Base-by-base conservation (phyloP, 1,284 basidiomycete genomes). In the Wolfiporia cocos region DNA sequence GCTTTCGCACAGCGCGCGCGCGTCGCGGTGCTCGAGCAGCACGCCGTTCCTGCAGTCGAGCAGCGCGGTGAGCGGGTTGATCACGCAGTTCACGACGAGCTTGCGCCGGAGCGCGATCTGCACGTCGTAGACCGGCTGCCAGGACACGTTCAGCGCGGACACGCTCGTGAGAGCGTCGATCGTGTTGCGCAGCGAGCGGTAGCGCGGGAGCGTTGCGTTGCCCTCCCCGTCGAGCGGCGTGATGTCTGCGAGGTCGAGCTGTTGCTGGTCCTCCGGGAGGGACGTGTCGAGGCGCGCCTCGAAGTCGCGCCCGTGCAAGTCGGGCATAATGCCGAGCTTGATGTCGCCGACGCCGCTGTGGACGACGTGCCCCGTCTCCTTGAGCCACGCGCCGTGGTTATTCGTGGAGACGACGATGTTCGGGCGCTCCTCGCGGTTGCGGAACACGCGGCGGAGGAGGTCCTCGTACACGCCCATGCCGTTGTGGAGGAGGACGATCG, bases 401-500 rank as follows among this genome's bases (percentile, higher is more conserved):
- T 87, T 92, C 19, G 81, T 81, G 6, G 85, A 85, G 41, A 96
- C 69, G 39, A 98, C 75, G 61, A 98, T 91, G 57, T 91, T 81
- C 5, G 95, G 95, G 26, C 93, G 78, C 18, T 68, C 65, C 12
- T 66, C 58, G 7, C 81, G 76, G 55, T 92, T 82, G 30, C 74
- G 81, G 66, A 94, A 99, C 35, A 92, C 55, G 14, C 72, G 60
- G 12, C 69, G 61, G 33, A 90, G 62, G 40, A 97, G 70, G 48
- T 79, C 67, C 54, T 98, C 93, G 62, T 93, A 87, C 12, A 95
- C 70, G 14, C 92, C 94, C 82, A 96, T 70, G 61, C 84, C 94
- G 61, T 97, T 97, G 59, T 96, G 90, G 38, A 96, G 64, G 5
- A 99, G 76, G 1, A 95, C 87, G 49, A 98, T 79, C 20, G 93